A percentile compares a stretch with the other conserved stretches of the same genome.
Conservation (phyloP, 306 rosid species). For the Inga oerstediana region DNA sequence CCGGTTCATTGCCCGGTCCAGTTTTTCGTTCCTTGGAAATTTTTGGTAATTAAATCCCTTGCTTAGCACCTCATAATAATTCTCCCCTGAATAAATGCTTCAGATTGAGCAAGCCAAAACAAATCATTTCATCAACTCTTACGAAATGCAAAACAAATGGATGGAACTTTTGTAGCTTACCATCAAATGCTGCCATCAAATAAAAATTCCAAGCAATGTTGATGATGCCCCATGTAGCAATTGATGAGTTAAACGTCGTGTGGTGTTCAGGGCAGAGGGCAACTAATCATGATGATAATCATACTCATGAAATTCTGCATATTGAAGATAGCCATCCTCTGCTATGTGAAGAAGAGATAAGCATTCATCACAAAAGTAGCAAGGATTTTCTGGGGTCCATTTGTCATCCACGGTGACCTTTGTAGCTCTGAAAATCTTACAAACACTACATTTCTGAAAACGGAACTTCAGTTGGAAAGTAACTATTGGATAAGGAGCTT, state of each 20-base stretch:
- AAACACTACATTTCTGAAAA: slow-evolving; percentile 65
- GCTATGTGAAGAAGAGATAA: slow-evolving; percentile 57
- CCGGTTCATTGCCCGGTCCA: no score
- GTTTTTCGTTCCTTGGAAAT: no score
- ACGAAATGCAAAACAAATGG: neutral
- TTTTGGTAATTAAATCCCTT: no score
- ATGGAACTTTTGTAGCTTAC: neutral
- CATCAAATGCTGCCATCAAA: neutral
- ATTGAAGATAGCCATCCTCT: slow-evolving; percentile 62
- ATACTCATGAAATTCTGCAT: slow-evolving; percentile 55
- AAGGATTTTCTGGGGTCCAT: slow-evolving; percentile 73
- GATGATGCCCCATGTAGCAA: neutral
- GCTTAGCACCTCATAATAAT: no score
- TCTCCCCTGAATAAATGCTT: neutral
- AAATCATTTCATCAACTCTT: neutral
- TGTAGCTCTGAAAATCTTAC: slow-evolving; percentile 79
- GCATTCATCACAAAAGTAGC: slow-evolving; percentile 42
- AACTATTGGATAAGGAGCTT: slow-evolving; percentile 66
- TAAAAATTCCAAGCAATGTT: neutral
- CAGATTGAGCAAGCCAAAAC: neutral
- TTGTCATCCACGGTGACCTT: slow-evolving; percentile 74
- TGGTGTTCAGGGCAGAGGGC: slow-evolving; percentile 9
- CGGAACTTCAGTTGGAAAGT: slow-evolving; percentile 68
- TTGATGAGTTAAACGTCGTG: neutral
- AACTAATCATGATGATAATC: slow-evolving; percentile 67